Evolutionary conservation across 352 stramenopile genomes (phyloP).

Genomic region (Phytophthora uliginosa): DNA sequence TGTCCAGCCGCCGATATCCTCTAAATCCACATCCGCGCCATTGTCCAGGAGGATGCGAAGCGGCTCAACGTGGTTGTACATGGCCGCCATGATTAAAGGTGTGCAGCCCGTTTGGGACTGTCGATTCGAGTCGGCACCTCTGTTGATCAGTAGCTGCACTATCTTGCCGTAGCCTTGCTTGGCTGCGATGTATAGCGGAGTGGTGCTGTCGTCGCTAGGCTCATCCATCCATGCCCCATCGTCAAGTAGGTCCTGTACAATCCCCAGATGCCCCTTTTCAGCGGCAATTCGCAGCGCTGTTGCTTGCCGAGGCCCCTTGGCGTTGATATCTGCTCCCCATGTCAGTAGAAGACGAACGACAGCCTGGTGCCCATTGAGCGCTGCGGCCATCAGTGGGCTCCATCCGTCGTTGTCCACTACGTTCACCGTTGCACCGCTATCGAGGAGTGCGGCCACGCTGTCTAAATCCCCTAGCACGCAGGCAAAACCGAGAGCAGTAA

Average conservation of each 20-base stretch:
- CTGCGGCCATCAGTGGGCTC: not conserved
- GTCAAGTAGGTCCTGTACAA: conserved; percentile 6
- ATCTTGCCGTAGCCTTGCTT: not conserved
- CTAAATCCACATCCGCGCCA: not conserved
- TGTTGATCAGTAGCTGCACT: conserved; percentile 7
- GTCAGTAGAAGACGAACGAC: not conserved
- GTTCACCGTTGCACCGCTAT: not conserved
- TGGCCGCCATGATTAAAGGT: conserved; percentile 1
- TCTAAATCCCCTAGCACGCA: not conserved
- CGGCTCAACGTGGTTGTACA: not conserved
- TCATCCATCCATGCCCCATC: conserved; percentile 4
- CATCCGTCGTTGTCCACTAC: not conserved
- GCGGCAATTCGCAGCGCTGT: conserved; percentile 8
- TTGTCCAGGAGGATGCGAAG: conserved; percentile 4
- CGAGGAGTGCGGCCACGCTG: not conserved
- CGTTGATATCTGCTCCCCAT: not conserved
- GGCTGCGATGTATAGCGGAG: conserved; percentile 7
- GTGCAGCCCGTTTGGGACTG: conserved; percentile 5
- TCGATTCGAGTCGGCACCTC: not conserved
- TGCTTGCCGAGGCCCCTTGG: not conserved
- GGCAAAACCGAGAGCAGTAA: not conserved
- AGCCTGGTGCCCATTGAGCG: not conserved
- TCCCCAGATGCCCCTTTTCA: conserved; percentile 1
- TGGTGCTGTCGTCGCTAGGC: not conserved
- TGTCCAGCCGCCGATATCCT: not conserved